phyloP scores from a whole-genome alignment of 495 filamentous ascomycete species.

The Talaromyces proteolyticus region DNA sequence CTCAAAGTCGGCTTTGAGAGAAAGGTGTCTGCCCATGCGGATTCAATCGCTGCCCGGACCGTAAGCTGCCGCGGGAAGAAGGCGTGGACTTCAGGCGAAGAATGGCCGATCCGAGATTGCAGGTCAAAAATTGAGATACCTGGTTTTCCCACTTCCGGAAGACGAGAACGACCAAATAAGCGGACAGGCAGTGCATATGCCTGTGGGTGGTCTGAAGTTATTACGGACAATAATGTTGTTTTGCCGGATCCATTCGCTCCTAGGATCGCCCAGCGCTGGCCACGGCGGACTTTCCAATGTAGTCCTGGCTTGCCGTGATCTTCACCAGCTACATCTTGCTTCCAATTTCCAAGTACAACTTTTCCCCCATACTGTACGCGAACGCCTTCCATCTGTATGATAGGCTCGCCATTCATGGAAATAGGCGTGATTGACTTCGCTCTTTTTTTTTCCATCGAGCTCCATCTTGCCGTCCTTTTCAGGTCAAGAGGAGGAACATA shows the following conservation, averaged over 20 bases:
- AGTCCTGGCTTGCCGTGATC: slow-evolving; percentile 47
- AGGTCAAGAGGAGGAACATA: no score
- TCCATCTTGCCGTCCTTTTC: no score
- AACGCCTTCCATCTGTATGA: slow-evolving; percentile 85
- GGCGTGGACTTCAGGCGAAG: slow-evolving; percentile 86
- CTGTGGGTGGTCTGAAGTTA: slow-evolving; percentile 94
- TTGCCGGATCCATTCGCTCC: slow-evolving; percentile 81
- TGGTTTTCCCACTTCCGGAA: slow-evolving; percentile 63
- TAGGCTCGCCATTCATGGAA: slow-evolving; percentile 42
- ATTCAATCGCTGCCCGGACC: slow-evolving; percentile 69
- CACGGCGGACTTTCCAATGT: slow-evolving; percentile 75
- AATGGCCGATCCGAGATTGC: slow-evolving; percentile 83
- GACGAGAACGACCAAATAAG: slow-evolving; percentile 74
- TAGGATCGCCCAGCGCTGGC: slow-evolving; percentile 86
- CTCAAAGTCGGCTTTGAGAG: slow-evolving; percentile 58
- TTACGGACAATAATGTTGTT: slow-evolving; percentile 85
- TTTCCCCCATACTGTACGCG: slow-evolving; percentile 74
- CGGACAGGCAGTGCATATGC: slow-evolving; percentile 83
- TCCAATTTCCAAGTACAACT: slow-evolving; percentile 71
- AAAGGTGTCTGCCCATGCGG: slow-evolving; percentile 87
- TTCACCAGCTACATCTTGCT: slow-evolving; percentile 44
- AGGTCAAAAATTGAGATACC: slow-evolving; percentile 90
- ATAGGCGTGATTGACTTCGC: background rate
- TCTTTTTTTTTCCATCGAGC: background rate
- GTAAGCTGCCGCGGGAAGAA: slow-evolving; percentile 81